phyloP scores from a whole-genome alignment of 108 stramenopile genomes.

The Skeletonema tropicum region DNA sequence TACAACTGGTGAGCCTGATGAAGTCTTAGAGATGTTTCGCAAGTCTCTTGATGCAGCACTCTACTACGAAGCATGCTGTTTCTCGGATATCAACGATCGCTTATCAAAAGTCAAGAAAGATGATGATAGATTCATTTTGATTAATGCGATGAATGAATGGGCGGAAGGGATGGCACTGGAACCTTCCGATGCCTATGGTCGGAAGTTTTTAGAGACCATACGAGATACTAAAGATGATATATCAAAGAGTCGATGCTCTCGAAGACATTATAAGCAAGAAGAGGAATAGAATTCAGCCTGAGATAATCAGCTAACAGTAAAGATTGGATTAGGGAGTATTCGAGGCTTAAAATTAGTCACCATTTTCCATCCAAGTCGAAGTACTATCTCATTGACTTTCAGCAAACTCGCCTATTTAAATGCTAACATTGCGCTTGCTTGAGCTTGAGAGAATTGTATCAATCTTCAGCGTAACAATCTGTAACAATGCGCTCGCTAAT shows the following conservation, averaged over 20 bases:
- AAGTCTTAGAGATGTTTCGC: conserved; percentile 45
- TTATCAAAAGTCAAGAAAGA: background rate
- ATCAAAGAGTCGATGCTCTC: background rate
- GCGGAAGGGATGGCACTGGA: conserved; percentile 78
- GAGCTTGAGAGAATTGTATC: too few relatives aligned
- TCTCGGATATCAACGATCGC: conserved; percentile 16
- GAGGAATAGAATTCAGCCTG: too few relatives aligned
- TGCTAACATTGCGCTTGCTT: too few relatives aligned
- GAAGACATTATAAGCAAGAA: too few relatives aligned
- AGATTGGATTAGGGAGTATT: too few relatives aligned
- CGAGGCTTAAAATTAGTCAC: too few relatives aligned
- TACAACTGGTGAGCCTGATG: conserved; percentile 35
- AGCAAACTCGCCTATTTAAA: too few relatives aligned
- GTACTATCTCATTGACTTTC: too few relatives aligned
- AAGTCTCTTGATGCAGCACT: conserved; percentile 44
- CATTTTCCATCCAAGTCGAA: too few relatives aligned
- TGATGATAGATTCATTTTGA: conserved; percentile 54
- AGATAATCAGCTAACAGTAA: too few relatives aligned
- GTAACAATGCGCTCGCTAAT: too few relatives aligned
- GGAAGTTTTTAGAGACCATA: conserved; percentile 53
- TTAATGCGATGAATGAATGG: conserved; percentile 81
- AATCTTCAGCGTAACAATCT: too few relatives aligned
- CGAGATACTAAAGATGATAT: conserved; percentile 23
- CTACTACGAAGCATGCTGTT: conserved; percentile 62
- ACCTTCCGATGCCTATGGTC: conserved; percentile 61